These are phyloP conservation scores for Anthoceros angustus DNA, from an alignment of 225 moss, liverwort and hornwort genomes.

Conservation along the genomic window DNA sequence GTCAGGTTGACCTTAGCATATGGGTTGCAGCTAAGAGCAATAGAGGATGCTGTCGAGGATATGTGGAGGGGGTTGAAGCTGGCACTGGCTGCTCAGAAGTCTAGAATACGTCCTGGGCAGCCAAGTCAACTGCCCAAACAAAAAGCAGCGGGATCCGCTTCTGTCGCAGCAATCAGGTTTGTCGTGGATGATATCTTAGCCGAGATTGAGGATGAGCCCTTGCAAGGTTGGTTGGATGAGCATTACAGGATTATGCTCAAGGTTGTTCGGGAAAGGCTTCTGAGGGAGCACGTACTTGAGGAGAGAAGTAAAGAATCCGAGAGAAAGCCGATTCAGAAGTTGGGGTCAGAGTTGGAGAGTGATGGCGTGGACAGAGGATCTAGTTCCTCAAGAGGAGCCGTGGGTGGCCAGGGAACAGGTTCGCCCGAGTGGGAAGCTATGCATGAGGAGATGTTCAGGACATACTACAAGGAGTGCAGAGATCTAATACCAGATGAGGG, in stretches of 20 bases:
- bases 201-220: conserved; percentile 94
- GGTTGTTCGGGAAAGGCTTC: conserved; percentile 73
- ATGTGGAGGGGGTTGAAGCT: conserved; percentile 79
- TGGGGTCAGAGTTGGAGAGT: conserved; percentile 13
- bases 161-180: conserved; percentile 41
- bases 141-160: conserved; percentile 33
- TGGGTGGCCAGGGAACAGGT: conserved; percentile 30
- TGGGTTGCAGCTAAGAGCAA: conserved; percentile 63
- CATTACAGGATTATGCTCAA: conserved; percentile 66
- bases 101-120: conserved; percentile 44
- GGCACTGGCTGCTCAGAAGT: conserved; percentile 73
- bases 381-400: conserved; percentile 41
- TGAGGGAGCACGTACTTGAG: conserved; percentile 73
- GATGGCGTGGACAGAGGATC: conserved; percentile 28
- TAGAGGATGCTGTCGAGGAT: conserved; percentile 91
- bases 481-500: conserved; percentile 43
- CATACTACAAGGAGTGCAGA: conserved; percentile 67
- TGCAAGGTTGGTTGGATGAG: conserved; percentile 97
- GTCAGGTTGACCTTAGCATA: conserved; percentile 61
- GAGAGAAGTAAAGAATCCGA: conserved; percentile 31
- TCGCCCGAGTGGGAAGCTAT: conserved; percentile 57
- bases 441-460: conserved; percentile 59
- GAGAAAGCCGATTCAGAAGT: conserved; percentile 22
- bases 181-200: conserved; percentile 50
- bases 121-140: conserved; percentile 21